These are phyloP conservation scores for Ophiocordyceps camponoti-rufipedis DNA, from an alignment of 2,329 filamentous ascomycete genomes.

Conservation along the genomic window DNA sequence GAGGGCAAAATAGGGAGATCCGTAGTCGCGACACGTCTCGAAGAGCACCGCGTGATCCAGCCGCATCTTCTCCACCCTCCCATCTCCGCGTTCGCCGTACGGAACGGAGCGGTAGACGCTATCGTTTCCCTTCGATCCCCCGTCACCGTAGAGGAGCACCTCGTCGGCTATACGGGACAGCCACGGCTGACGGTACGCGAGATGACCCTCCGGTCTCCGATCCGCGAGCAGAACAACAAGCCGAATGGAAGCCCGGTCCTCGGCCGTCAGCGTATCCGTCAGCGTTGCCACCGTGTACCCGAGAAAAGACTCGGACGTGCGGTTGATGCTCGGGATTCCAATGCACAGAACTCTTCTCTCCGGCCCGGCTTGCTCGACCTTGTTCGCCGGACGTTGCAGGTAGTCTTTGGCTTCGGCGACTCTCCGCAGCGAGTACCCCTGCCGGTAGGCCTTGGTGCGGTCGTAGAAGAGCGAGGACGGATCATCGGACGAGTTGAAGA, in stretches of 20 bases:
- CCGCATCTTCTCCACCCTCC: conserved; percentile 14
- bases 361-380: neutral
- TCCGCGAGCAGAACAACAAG: conserved; percentile 17
- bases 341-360: conserved; percentile 9
- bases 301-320: conserved; percentile 12
- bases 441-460: conserved; percentile 9
- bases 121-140: neutral
- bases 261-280: conserved; percentile 11
- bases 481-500: conserved; percentile 14
- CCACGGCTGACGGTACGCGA: conserved; percentile 14
- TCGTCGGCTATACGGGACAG: conserved; percentile 13
- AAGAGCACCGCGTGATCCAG: conserved; percentile 15
- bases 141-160: conserved; percentile 12
- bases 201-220: conserved; percentile 11
- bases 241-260: conserved; percentile 13
- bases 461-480: conserved; percentile 16
- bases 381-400: conserved; percentile 3
- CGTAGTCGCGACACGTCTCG: conserved; percentile 11
- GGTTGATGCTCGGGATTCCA: conserved; percentile 17
- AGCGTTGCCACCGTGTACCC: conserved; percentile 13
- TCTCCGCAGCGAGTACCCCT: conserved; percentile 9
- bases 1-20: conserved; percentile 15
- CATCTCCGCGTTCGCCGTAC: conserved; percentile 10
- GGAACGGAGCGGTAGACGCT: conserved; percentile 5
- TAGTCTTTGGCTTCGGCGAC: conserved; percentile 10